Evolutionary conservation across 176 grass and related monocot genomes (phyloP), one percentile per base, ranked within the genome.

Genomic region (Aegilops sharonensis): DNA sequence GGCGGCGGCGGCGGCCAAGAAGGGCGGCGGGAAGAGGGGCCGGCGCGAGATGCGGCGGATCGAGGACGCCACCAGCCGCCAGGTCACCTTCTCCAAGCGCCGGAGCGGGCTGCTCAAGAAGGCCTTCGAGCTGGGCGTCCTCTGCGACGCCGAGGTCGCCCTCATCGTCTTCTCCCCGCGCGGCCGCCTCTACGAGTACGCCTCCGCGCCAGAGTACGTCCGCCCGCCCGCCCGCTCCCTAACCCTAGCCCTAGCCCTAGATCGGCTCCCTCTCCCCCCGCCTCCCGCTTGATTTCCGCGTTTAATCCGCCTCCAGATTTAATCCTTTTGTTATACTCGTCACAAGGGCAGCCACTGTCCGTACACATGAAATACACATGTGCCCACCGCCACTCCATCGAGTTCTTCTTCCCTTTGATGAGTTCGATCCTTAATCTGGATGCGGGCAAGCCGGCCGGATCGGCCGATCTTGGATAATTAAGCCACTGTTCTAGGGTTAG

Each of bases 31-130:
- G 10, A 61, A 68, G 78, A 88, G 89, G n/a, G 91, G 89, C 2
- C 90, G 89, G 11, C 92, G 91, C 15, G 87, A 96, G 94, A 96
- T 96, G 89, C 80, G 91, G 82, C 91, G 91, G 83, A 96, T 96
- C 89, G 94, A 96, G 89, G 87, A 96, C 89, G 71, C 70, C 1
- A 84, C 94, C 5, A 97, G 94, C 87, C 87, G 91, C 6, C 94
- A 97, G 88, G 94, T 97, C 12, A 97, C 94, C n/a, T 97, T 97
- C 78, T 88, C 92, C 1, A 97, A 97, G 86, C 94, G 94, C 20
- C 85, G 94, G 62, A 86, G 77, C 47, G 94, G 94, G 24, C 89
- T 97, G 4, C 45, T 97, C 23, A 97, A 97, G 89, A 97, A 97
- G 89, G 94, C 94, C 6, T 92, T 84, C 78, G 94, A 97, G 92